Evolutionary conservation across 1,139 yeast genomes (phyloP), one percentile per base, ranked within the genome.

Genomic region (Blastobotrys niveus): DNA sequence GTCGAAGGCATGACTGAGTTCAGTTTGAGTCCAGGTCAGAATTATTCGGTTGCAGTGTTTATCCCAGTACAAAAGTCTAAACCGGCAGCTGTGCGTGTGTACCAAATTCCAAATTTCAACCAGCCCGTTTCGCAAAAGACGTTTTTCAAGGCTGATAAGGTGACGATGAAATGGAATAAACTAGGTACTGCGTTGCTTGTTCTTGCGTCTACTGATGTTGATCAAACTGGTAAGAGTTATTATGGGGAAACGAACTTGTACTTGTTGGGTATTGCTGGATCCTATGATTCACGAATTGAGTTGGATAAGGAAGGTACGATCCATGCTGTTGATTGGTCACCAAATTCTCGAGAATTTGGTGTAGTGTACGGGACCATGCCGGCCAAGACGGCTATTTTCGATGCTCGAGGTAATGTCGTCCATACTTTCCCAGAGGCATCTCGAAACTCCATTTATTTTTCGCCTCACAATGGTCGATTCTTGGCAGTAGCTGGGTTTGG

Each of bases 281-380:
- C 91, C 33, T 88, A 86, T 61, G 95, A 91, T 59, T 85, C 91
- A 38, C 76, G 96, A 59, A 89, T 93, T 57, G 77, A 80, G 48
- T 77, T 93, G 58, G 87, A 84, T 51, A 82, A 85, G 60, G 95
- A 87, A 59, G 98, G 98, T 22, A 97, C 98, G 38, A 88, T 93
- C 55, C 96, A 93, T 67, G 98, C 91, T 63, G 84, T 91, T 53
- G 82, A 94, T 27, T 93, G 99, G 99, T 84, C 96, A 24, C 96
- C 97, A 49, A 80, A 89, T 43, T 87, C 96, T 18, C 77, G 96
- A 57, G 97, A 91, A 69, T 93, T 93, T 70, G 97, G 96, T 48
- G 98, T 91, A 41, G 88, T 85, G 49, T 89, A 89, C 62, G 99
- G 98, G 30, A 89, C 77, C 66, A 93, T 93, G 98, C 99, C 99